These are phyloP conservation scores for Aegle marmelos DNA, from an alignment of 345 rosid genomes.

Conservation along the genomic window DNA sequence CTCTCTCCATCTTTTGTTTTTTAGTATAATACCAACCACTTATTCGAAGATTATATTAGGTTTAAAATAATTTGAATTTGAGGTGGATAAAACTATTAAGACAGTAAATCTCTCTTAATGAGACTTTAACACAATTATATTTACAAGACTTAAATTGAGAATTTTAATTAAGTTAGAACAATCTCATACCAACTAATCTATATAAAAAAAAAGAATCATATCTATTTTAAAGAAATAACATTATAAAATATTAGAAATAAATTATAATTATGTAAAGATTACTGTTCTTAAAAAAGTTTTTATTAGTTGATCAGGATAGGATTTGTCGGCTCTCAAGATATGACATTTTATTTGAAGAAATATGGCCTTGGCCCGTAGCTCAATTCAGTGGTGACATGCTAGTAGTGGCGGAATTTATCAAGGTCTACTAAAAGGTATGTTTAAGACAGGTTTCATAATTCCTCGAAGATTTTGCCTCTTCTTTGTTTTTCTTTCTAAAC, in stretches of 20 bases:
- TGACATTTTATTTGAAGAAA: too few relatives aligned
- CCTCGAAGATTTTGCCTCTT: not conserved
- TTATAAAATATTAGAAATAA: too few relatives aligned
- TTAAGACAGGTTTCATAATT: not conserved
- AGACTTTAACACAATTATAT: too few relatives aligned
- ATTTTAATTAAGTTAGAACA: fast-evolving
- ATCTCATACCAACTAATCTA: fast-evolving
- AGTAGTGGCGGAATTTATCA: not conserved
- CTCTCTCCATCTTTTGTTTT: too few relatives aligned
- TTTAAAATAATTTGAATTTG: fast-evolving
- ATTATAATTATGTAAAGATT: too few relatives aligned
- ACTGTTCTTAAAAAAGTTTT: not conserved
- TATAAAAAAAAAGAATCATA: too few relatives aligned
- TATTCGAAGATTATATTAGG: too few relatives aligned
- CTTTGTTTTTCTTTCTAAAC: not conserved
- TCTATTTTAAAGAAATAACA: too few relatives aligned
- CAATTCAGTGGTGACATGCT: too few relatives aligned
- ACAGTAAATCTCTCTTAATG: fast-evolving
- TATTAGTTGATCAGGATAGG: not conserved
- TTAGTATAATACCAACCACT: fast-evolving
- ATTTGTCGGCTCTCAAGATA: not conserved
- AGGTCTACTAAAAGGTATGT: not conserved
- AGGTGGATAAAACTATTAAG: fast-evolving
- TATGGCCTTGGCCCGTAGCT: too few relatives aligned
- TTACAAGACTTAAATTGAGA: fast-evolving